phyloP scores from a whole-genome alignment of 202 grass and related monocot species.

The Schoenoplectus tabernaemontani region DNA sequence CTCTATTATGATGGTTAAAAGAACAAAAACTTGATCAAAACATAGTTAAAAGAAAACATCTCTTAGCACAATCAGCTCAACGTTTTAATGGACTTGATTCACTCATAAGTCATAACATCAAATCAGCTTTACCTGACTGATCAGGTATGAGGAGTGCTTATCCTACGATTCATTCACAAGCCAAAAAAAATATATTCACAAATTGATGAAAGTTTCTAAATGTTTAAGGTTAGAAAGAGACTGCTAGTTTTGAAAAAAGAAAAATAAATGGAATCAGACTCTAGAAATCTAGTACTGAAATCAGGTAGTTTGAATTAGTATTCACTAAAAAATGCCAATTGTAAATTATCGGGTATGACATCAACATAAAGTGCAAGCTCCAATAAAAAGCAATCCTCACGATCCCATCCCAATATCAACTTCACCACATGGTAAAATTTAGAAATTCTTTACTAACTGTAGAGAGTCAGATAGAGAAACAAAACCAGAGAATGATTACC shows the following conservation, averaged over 20 bases:
- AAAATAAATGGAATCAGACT: no score
- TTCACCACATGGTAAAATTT: background rate
- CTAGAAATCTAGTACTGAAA: no score
- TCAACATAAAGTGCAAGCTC: background rate
- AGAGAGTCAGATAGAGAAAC: background rate
- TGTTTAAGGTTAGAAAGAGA: background rate
- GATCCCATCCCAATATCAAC: background rate
- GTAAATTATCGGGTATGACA: background rate
- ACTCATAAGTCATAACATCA: background rate
- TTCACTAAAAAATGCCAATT: no score
- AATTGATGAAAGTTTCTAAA: background rate
- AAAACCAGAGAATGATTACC: background rate
- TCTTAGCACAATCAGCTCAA: background rate
- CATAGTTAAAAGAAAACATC: background rate
- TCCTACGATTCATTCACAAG: background rate
- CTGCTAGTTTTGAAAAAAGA: background rate
- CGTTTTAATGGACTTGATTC: background rate
- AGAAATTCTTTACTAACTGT: background rate
- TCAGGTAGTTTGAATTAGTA: no score
- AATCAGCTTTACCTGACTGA: background rate
- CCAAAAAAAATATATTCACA: background rate
- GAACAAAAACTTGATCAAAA: background rate
- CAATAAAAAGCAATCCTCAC: background rate
- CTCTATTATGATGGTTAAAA: background rate
- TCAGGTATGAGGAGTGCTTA: background rate